phyloP scores from a whole-genome alignment of 2,329 filamentous ascomycete species.

The Fusarium algeriense region DNA sequence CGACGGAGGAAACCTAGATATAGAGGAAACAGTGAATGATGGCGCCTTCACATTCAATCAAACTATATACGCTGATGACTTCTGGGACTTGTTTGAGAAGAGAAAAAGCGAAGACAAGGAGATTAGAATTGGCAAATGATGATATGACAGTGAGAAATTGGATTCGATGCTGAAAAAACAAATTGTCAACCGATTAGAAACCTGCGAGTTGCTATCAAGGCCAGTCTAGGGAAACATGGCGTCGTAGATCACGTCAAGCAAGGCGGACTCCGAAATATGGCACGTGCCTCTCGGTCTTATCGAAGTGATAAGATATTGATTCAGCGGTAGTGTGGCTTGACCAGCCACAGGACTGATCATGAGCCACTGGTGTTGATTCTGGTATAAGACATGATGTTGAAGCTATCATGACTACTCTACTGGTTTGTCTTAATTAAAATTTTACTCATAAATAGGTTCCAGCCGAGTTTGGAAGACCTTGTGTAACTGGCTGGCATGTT shows the following conservation, averaged over 20 bases:
- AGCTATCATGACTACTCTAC: constrained; percentile 13
- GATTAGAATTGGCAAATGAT: constrained; percentile 2
- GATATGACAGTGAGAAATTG: constrained; percentile 13
- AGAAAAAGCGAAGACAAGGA: constrained; percentile 13
- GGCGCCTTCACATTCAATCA: constrained; percentile 35
- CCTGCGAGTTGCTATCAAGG: constrained; percentile 34
- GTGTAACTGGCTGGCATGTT: not conserved
- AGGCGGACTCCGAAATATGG: constrained; percentile 36
- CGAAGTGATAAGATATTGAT: constrained; percentile 33
- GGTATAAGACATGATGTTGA: not conserved
- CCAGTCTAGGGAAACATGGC: constrained; percentile 38
- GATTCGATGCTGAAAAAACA: constrained; percentile 12
- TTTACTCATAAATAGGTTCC: not conserved
- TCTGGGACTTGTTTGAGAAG: constrained; percentile 1
- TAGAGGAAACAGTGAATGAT: constrained; percentile 27
- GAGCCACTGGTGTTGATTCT: constrained; percentile 1
- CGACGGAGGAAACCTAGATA: constrained; percentile 13
- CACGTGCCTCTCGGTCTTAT: constrained; percentile 44
- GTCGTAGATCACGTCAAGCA: constrained; percentile 46
- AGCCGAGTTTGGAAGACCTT: not conserved
- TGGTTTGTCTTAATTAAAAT: not conserved
- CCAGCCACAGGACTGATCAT: not conserved
- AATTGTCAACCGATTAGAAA: constrained; percentile 30
- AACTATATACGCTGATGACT: constrained; percentile 23
- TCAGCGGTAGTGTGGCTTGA: constrained; percentile 13